Evolutionary conservation across 441 rosid species (phyloP).

Genomic region (Francoa sonchifolia): DNA sequence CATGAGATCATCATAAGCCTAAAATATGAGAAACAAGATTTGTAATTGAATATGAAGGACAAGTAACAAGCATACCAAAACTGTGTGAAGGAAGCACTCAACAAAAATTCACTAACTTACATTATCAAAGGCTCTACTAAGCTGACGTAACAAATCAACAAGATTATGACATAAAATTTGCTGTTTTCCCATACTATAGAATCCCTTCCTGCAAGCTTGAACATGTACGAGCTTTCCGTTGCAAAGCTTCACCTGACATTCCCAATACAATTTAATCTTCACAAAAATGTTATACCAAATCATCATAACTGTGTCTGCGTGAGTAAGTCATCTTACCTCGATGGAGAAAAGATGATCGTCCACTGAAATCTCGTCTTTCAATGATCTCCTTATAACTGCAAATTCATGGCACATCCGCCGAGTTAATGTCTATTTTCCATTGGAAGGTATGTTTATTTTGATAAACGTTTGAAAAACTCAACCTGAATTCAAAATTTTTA

Average conservation of each 20-base stretch:
- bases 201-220: slow-evolving; percentile 48
- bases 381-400: slow-evolving; percentile 54
- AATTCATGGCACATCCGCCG: neutral
- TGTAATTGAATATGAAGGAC: no score
- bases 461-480: no score
- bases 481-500: no score
- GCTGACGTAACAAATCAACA: slow-evolving; percentile 53
- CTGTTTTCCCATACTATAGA: slow-evolving; percentile 54
- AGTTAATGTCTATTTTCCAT: no score
- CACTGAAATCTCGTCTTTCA: slow-evolving; percentile 44
- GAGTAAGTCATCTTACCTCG: slow-evolving; percentile 40
- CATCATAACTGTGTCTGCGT: neutral
- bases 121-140: slow-evolving; percentile 52
- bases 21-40: slow-evolving; percentile 13
- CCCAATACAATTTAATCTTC: neutral
- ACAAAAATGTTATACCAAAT: no score
- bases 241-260: slow-evolving; percentile 48
- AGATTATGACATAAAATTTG: slow-evolving; percentile 44
- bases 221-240: slow-evolving; percentile 63
- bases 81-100: no score
- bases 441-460: no score
- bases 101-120: slow-evolving; percentile 23
- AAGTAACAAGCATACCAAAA: no score
- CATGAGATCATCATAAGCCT: slow-evolving; percentile 65
- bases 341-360: slow-evolving; percentile 84